Conservation (phyloP, 306 rosid genomes). For the Rosa lucieae region DNA sequence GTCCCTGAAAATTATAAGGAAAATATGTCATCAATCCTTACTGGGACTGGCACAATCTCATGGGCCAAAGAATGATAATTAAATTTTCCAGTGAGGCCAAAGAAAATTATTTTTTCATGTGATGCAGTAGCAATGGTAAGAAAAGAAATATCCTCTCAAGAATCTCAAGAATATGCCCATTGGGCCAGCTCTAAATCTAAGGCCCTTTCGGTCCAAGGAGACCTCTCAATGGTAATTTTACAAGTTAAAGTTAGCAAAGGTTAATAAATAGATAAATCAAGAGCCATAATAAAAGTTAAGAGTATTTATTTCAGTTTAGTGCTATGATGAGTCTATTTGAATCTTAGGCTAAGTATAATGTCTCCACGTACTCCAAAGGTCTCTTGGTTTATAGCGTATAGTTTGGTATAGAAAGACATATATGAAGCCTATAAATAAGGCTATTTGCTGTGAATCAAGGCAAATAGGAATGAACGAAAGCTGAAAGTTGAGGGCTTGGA, state of each 20-base stretch:
- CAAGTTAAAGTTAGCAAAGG: background rate
- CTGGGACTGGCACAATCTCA: background rate
- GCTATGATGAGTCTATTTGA: background rate
- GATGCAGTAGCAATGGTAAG: background rate
- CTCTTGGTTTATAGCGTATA: background rate
- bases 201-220: background rate
- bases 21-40: conserved; percentile 16
- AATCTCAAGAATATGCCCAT: background rate
- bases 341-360: background rate
- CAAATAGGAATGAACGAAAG: background rate
- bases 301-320: background rate
- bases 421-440: background rate
- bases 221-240: background rate
- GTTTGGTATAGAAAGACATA: background rate
- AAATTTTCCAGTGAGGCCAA: conserved; percentile 2
- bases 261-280: background rate
- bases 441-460: background rate
- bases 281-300: background rate
- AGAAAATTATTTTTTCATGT: conserved; percentile 15
- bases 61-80: conserved; percentile 2
- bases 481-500: background rate
- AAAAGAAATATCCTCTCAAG: background rate
- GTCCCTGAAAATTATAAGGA: conserved; percentile 68
- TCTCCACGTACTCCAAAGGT: background rate
- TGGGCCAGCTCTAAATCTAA: background rate